Conservation (phyloP, 768 basidiomycete genomes). For the Pluteus cervinus region DNA sequence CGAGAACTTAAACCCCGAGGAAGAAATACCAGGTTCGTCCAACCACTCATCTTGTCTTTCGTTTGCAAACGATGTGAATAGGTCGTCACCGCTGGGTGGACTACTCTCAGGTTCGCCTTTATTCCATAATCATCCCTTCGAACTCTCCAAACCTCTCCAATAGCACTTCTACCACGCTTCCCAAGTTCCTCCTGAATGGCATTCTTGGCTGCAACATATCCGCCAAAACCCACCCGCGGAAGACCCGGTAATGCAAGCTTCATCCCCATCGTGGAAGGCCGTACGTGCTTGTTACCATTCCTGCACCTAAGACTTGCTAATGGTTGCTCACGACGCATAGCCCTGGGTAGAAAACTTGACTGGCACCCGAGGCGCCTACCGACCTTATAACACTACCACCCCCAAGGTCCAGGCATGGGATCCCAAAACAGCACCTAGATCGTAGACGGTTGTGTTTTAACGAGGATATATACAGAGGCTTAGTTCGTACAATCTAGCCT, state of each 20-base stretch:
- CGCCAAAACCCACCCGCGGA: constrained; percentile 74
- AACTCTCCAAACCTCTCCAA: constrained; percentile 4
- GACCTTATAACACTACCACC: constrained; percentile 78
- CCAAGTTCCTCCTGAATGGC: constrained; percentile 96
- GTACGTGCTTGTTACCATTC: constrained; percentile 40
- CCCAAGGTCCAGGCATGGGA: constrained; percentile 85
- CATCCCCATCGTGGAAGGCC: constrained; percentile 75
- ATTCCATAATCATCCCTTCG: constrained; percentile 1
- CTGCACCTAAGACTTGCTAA: not conserved
- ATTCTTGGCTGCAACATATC: constrained; percentile 91
- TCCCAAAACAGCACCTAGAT: constrained; percentile 60
- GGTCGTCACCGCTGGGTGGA: constrained; percentile 98
- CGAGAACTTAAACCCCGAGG: constrained; percentile 82
- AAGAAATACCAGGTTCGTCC: constrained; percentile 79
- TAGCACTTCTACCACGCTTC: constrained; percentile 87
- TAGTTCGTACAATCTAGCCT: constrained; percentile 4
- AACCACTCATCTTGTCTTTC: not conserved
- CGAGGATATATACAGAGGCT: too few relatives aligned
- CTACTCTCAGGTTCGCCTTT: constrained; percentile 64
- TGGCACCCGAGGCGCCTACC: constrained; percentile 88
- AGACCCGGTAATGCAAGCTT: constrained; percentile 64
- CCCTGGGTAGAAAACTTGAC: constrained; percentile 86
- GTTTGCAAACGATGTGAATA: constrained; percentile 18
- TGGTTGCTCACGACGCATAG: constrained; percentile 31
- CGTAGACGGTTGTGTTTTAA: too few relatives aligned